Percentiles rank a stretch among this genome's conserved stretches.
These are phyloP conservation scores for Pholiota conissans DNA, from an alignment of 768 basidiomycete genomes.

Conservation along the genomic window DNA sequence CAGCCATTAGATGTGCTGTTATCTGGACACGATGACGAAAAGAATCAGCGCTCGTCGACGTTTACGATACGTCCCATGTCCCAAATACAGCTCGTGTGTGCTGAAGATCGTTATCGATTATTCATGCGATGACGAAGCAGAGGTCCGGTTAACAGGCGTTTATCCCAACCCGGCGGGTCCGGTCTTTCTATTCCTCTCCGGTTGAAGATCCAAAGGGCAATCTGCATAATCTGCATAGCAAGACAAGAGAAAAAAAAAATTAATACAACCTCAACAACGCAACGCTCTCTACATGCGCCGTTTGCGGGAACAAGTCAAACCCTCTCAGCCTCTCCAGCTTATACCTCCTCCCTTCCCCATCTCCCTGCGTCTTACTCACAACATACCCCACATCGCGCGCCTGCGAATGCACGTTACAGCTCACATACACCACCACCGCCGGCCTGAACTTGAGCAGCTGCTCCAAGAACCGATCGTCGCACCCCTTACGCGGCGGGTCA, in stretches of 20 bases:
- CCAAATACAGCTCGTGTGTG: not conserved
- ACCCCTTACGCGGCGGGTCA: constrained; percentile 95
- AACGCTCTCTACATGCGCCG: constrained; percentile 88
- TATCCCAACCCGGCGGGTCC: not conserved
- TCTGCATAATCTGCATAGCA: not conserved
- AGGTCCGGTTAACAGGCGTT: not conserved
- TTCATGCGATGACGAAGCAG: not conserved
- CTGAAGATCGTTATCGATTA: not conserved
- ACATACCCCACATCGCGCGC: constrained; percentile 85
- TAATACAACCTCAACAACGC: constrained; percentile 57
- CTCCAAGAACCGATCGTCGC: constrained; percentile 73
- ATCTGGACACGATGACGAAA: too few species aligned
- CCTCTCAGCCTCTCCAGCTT: constrained; percentile 81
- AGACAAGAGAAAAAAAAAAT: not conserved
- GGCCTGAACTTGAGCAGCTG: constrained; percentile 76
- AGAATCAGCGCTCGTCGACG: too few species aligned
- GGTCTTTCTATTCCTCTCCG: too few species aligned
- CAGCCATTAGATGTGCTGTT: too few species aligned
- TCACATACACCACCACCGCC: constrained; percentile 81
- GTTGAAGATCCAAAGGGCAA: too few species aligned
- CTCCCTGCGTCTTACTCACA: constrained; percentile 41
- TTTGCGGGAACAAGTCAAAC: constrained; percentile 96
- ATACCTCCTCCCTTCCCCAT: constrained; percentile 52
- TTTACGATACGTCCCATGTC: not conserved
- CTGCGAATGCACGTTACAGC: constrained; percentile 94